Percentiles rank a stretch among this genome's conserved stretches.
Conservation (phyloP, 2,329 filamentous ascomycete genomes). For the Fusarium anthophilum region DNA sequence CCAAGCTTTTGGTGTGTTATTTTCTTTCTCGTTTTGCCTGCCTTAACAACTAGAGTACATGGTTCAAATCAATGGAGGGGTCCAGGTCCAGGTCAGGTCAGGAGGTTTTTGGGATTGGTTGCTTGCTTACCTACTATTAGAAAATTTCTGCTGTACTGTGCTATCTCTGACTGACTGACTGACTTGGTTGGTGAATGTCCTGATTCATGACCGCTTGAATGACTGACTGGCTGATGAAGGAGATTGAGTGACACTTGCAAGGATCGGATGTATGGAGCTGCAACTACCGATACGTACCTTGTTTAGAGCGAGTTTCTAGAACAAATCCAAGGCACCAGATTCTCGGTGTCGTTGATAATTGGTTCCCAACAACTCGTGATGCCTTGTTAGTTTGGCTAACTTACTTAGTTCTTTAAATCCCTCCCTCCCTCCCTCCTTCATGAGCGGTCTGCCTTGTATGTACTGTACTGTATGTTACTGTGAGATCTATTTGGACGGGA, state of each 20-base stretch:
- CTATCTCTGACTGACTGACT: constrained; percentile 11
- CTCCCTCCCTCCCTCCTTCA: background rate
- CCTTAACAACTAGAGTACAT: constrained; percentile 33
- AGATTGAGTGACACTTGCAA: constrained; percentile 3
- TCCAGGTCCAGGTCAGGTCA: background rate
- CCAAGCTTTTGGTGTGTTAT: background rate
- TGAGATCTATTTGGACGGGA: background rate
- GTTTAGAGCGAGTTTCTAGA: constrained; percentile 16
- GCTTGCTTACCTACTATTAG: constrained; percentile 1
- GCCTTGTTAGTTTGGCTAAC: constrained; percentile 6
- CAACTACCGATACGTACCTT: constrained; percentile 26
- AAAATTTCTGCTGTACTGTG: background rate
- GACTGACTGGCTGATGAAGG: constrained; percentile 17
- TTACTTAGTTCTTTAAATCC: background rate
- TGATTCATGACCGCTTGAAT: constrained; percentile 31
- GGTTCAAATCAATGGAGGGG: constrained; percentile 28
- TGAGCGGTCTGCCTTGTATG: constrained; percentile 22
- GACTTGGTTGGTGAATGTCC: background rate
- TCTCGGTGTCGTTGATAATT: constrained; percentile 19
- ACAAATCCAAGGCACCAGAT: constrained; percentile 15
- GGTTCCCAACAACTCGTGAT: constrained; percentile 15
- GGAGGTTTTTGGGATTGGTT: constrained; percentile 1
- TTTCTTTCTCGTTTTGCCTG: constrained; percentile 24
- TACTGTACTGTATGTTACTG: constrained; percentile 17
- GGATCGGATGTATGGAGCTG: background rate